These are phyloP conservation scores for Bipolaris bicolor DNA, from an alignment of 2,329 filamentous ascomycete species.

Conservation along the genomic window DNA sequence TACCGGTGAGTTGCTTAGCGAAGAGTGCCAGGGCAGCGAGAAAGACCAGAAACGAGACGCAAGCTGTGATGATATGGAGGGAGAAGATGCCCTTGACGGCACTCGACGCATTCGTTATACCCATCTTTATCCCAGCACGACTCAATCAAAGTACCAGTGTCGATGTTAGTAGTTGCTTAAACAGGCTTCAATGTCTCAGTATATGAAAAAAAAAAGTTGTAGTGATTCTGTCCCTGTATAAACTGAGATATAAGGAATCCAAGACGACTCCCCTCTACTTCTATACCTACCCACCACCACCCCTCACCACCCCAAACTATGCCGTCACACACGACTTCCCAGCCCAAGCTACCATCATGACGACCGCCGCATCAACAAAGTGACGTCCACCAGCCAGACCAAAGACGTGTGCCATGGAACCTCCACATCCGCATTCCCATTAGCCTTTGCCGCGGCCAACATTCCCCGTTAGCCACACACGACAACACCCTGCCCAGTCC, in stretches of 20 bases:
- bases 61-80: conserved; percentile 24
- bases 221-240: not conserved
- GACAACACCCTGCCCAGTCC: not conserved
- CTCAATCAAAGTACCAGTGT: not conserved
- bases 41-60: conserved; percentile 16
- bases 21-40: conserved; percentile 12
- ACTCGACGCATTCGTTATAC: conserved; percentile 21
- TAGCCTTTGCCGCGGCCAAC: not conserved
- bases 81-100: conserved; percentile 27
- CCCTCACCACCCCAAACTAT: conserved; percentile 3
- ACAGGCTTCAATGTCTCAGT: not conserved
- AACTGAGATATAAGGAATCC: too few relatives aligned
- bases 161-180: not conserved
- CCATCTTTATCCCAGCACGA: conserved; percentile 2
- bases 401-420: too few relatives aligned
- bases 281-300: too few relatives aligned
- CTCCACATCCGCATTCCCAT: too few relatives aligned
- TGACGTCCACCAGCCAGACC: not conserved
- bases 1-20: conserved; percentile 16
- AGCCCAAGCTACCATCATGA: not conserved
- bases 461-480: not conserved
- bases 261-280: not conserved
- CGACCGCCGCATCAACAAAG: not conserved
- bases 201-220: not conserved
- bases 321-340: not conserved